Conservation (phyloP, 1,139 yeast species). For the Saccharomyces hybrid region DNA sequence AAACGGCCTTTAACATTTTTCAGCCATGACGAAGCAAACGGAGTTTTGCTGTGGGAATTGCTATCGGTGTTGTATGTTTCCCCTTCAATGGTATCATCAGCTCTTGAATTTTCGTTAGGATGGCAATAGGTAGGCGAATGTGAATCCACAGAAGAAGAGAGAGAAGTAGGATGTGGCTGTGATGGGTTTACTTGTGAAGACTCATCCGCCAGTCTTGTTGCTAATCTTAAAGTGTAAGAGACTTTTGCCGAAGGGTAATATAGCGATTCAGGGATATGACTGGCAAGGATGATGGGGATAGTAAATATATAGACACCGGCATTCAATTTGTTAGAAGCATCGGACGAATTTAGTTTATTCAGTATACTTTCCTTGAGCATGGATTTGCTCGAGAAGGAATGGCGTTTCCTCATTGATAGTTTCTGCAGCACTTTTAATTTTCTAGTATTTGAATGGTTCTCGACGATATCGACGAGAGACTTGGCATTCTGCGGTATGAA, state of each 20-base stretch:
- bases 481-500: conserved; percentile 31
- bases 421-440: conserved; percentile 14
- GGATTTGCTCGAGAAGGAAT: not conserved
- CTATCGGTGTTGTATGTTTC: not conserved
- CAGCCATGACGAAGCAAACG: not conserved
- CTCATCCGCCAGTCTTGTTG: conserved; percentile 5
- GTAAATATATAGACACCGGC: conserved; percentile 71
- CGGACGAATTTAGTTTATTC: not conserved
- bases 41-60: not conserved
- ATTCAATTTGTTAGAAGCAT: not conserved
- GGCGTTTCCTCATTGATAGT: conserved; percentile 2
- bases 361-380: not conserved
- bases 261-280: conserved; percentile 60
- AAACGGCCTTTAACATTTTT: not conserved
- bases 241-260: conserved; percentile 38
- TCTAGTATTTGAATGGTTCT: conserved; percentile 10
- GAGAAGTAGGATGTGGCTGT: not conserved
- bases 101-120: not conserved
- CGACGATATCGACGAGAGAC: conserved; percentile 13
- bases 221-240: conserved; percentile 12
- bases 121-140: not conserved
- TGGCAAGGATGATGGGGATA: conserved; percentile 59
- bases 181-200: not conserved
- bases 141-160: not conserved
- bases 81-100: not conserved